These are phyloP conservation scores for Ceratocystis variospora DNA, from an alignment of 2,329 filamentous ascomycete species.

Conservation along the genomic window DNA sequence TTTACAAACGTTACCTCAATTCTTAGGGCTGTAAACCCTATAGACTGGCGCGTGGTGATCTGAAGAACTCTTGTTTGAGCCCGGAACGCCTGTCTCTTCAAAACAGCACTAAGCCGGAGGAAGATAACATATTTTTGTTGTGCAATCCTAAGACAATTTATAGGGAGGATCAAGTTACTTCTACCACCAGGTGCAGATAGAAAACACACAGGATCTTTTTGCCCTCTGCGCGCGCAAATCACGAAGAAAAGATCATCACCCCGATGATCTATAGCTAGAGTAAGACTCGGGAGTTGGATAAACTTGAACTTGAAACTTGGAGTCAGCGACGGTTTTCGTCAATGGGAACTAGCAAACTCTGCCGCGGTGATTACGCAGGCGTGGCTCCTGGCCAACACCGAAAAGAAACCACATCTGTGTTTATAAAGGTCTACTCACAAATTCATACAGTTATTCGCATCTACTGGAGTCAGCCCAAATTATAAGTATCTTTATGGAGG, in stretches of 20 bases:
- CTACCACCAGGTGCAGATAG: too few species aligned
- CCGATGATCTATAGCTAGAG: not conserved
- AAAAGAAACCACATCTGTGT: too few species aligned
- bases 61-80: not conserved
- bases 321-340: not conserved
- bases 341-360: not conserved
- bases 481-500: not conserved
- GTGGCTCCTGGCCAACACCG: not conserved
- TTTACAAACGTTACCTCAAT: not conserved
- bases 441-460: too few species aligned
- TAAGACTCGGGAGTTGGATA: not conserved
- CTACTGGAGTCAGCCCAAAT: too few species aligned
- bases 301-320: slow-evolving; percentile 1
- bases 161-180: not conserved
- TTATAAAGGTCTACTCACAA: too few species aligned
- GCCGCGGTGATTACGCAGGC: not conserved
- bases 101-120: not conserved
- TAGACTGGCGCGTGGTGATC: not conserved
- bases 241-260: not conserved
- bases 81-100: not conserved
- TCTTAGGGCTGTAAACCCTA: not conserved
- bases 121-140: not conserved
- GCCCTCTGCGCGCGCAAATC: not conserved
- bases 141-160: not conserved
- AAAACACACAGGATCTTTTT: too few species aligned